Evolutionary conservation across 177 flowering plant genomes (phyloP).

Genomic region (Vitis hybrid): DNA sequence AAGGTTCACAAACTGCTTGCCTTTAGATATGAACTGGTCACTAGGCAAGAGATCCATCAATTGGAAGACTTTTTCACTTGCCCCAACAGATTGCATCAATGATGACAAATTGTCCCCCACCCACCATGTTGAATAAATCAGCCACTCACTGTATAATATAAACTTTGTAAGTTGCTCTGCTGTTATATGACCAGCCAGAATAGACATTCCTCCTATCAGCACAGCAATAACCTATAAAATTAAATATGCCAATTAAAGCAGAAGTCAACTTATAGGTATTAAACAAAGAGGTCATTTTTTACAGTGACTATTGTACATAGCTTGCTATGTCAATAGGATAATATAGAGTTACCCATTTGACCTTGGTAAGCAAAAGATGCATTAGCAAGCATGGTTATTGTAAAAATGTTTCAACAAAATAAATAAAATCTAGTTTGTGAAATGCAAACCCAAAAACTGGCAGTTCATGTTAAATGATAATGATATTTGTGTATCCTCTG

Average conservation of each 20-base stretch:
- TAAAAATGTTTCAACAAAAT: no score
- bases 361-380: no score
- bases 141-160: slow-evolving; percentile 90
- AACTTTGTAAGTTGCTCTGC: slow-evolving; percentile 95
- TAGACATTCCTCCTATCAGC: slow-evolving; percentile 82
- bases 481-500: background rate
- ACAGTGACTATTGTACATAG: background rate
- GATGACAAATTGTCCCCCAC: slow-evolving; percentile 85
- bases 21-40: slow-evolving; percentile 70
- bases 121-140: slow-evolving; percentile 95
- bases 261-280: background rate
- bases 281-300: background rate
- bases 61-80: slow-evolving; percentile 96
- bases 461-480: no score
- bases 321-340: no score
- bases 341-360: no score
- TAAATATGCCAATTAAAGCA: slow-evolving; percentile 2
- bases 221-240: slow-evolving; percentile 77
- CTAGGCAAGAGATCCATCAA: slow-evolving; percentile 85
- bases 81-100: slow-evolving; percentile 95
- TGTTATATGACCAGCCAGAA: slow-evolving; percentile 72
- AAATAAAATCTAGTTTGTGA: no score
- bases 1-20: slow-evolving; percentile 30
- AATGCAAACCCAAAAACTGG: no score
- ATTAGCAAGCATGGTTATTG: no score